phyloP scores from a whole-genome alignment of 2,329 filamentous ascomycete genomes.

The Pseudocercospora cruenta region DNA sequence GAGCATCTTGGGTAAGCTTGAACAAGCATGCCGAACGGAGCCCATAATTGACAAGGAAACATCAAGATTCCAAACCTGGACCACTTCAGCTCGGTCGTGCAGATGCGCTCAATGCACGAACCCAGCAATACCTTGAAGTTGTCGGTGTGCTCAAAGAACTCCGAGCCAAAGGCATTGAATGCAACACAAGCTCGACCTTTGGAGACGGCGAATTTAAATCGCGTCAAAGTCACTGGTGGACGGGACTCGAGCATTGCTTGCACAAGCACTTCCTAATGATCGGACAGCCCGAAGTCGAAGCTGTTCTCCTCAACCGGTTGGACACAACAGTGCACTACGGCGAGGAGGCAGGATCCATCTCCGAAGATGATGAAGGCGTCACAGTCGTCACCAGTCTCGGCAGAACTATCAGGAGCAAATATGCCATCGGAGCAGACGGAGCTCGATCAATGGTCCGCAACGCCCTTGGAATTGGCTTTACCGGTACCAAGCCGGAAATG shows the following conservation, averaged over 20 bases:
- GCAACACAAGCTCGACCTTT: constrained; percentile 19
- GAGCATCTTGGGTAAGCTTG: constrained; percentile 4
- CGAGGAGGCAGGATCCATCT: constrained; percentile 11
- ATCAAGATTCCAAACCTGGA: constrained; percentile 13
- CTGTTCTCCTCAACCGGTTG: constrained; percentile 2
- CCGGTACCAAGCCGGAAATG: constrained; percentile 22
- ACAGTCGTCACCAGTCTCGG: constrained; percentile 8
- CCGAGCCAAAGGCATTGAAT: constrained; percentile 13
- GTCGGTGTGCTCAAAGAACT: constrained; percentile 12
- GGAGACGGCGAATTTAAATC: constrained; percentile 13
- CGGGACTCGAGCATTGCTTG: constrained; percentile 15
- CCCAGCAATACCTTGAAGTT: constrained; percentile 17
- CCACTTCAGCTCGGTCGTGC: constrained; percentile 12
- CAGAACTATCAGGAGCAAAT: constrained; percentile 10
- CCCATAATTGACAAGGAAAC: neutral
- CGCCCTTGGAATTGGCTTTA: constrained; percentile 17
- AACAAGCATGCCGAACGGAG: neutral
- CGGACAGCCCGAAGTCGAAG: constrained; percentile 16
- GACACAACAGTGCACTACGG: constrained; percentile 11
- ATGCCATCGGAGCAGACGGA: constrained; percentile 18
- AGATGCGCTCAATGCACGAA: constrained; percentile 17
- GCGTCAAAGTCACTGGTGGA: constrained; percentile 15
- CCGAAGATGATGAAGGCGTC: constrained; percentile 10
- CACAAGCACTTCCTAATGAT: constrained; percentile 21
- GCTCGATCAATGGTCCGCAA: constrained; percentile 18